Evolutionary conservation across 441 rosid species (phyloP).

Genomic region (Populus hybrid): DNA sequence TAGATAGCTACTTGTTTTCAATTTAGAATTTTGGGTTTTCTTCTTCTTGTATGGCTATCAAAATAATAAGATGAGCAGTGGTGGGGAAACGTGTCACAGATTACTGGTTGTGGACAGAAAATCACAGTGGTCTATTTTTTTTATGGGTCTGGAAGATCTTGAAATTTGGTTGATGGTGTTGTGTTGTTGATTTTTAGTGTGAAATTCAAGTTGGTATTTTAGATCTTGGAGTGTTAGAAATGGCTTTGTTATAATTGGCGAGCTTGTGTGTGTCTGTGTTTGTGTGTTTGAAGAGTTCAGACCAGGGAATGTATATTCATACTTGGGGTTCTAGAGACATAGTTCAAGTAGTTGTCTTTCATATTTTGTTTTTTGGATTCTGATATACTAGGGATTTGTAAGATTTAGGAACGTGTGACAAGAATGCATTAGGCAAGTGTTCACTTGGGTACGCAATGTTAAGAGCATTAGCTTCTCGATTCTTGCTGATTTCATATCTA

Average conservation of each 20-base stretch:
- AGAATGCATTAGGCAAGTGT: slow-evolving; percentile 24
- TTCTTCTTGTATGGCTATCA: neutral
- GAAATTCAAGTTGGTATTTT: neutral
- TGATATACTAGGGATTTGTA: neutral
- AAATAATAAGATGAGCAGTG: neutral
- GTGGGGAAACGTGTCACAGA: neutral
- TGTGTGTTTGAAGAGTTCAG: slow-evolving; percentile 2
- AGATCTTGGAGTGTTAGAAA: slow-evolving; percentile 16
- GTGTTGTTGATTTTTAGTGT: neutral
- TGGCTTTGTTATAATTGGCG: neutral
- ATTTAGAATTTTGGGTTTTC: neutral
- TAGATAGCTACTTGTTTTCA: too few relatives aligned
- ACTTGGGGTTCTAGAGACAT: slow-evolving; percentile 1
- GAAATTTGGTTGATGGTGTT: slow-evolving; percentile 5
- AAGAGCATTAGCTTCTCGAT: slow-evolving; percentile 36
- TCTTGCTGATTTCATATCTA: slow-evolving; percentile 43
- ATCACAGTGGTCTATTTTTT: neutral
- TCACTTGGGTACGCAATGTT: slow-evolving; percentile 45
- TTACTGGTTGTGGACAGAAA: neutral
- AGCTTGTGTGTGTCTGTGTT: neutral
- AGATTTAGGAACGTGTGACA: slow-evolving; percentile 17
- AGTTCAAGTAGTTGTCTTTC: neutral
- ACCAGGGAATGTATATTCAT: slow-evolving; percentile 5
- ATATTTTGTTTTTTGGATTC: neutral
- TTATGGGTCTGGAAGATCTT: slow-evolving; percentile 18